Evolutionary conservation across 192 early-diverging fungal genomes (phyloP).

Genomic region (Podila clonocystis): DNA sequence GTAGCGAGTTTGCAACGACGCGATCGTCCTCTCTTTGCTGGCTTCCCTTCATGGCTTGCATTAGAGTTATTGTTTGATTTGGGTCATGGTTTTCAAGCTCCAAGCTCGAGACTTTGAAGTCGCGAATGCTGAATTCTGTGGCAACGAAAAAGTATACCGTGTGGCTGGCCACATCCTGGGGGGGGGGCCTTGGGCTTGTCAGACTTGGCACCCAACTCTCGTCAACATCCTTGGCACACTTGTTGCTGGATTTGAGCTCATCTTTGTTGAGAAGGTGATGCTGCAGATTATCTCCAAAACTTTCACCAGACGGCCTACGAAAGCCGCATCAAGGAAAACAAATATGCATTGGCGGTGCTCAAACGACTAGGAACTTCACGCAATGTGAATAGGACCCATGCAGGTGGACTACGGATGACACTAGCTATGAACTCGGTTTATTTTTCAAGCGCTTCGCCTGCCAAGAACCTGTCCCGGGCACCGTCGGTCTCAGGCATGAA

Average conservation of each 20-base stretch:
- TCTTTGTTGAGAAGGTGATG: conserved; percentile 62
- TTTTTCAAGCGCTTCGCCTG: neutral
- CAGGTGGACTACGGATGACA: neutral
- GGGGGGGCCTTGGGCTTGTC: conserved; percentile 50
- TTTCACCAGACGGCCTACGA: conserved; percentile 67
- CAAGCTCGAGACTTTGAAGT: conserved; percentile 53
- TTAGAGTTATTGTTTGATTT: conserved; percentile 35
- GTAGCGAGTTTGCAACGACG: conserved; percentile 55
- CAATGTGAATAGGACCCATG: neutral
- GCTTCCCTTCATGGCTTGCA: conserved; percentile 53
- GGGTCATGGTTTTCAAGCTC: conserved; percentile 48
- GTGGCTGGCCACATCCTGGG: conserved; percentile 53
- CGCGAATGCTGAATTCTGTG: conserved; percentile 54
- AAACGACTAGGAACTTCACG: conserved; percentile 59
- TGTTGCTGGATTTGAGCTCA: conserved; percentile 52
- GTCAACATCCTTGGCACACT: conserved; percentile 59
- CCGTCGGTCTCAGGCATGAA: neutral
- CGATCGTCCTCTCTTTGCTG: conserved; percentile 53
- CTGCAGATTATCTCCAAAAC: conserved; percentile 62
- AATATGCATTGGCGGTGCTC: conserved; percentile 61
- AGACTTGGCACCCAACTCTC: conserved; percentile 56
- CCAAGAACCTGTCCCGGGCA: neutral
- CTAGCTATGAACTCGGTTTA: neutral
- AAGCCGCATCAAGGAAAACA: conserved; percentile 59
- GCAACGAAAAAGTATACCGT: conserved; percentile 58